These are phyloP conservation scores for Raffaelea albimanens DNA, from an alignment of 2,329 filamentous ascomycete genomes.

Conservation along the genomic window DNA sequence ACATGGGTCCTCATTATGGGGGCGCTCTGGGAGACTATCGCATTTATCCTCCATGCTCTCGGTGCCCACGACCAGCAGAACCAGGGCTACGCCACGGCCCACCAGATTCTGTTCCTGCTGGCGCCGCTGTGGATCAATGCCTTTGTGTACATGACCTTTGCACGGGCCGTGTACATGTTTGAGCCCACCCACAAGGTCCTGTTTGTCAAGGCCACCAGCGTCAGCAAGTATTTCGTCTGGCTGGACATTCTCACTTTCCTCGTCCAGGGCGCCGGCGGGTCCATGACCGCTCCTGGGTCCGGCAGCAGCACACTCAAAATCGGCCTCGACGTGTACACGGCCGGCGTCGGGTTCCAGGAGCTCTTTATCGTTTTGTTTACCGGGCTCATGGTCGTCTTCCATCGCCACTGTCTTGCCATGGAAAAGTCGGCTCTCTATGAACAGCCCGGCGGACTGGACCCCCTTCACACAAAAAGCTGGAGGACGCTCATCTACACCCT, in stretches of 20 bases:
- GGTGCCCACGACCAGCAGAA: conserved; percentile 29
- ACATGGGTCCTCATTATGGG: conserved; percentile 31
- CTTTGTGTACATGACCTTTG: conserved; percentile 34
- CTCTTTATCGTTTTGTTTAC: conserved; percentile 28
- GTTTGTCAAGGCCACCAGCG: conserved; percentile 21
- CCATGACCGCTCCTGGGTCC: conserved; percentile 20
- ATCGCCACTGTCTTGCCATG: conserved; percentile 16
- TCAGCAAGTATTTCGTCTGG: conserved; percentile 37
- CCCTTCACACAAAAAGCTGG: conserved; percentile 15
- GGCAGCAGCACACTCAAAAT: conserved; percentile 16
- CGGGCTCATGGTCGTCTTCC: conserved; percentile 25
- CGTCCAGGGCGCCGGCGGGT: conserved; percentile 30
- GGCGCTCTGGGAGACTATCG: conserved; percentile 26
- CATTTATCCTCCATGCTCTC: conserved; percentile 26
- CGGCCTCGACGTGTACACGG: conserved; percentile 29
- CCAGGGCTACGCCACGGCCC: conserved; percentile 19
- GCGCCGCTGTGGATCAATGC: conserved; percentile 35
- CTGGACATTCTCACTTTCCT: conserved; percentile 38
- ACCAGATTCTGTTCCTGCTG: conserved; percentile 28
- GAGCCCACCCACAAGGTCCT: conserved; percentile 23
- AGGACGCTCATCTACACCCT: conserved; percentile 24
- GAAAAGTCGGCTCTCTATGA: background rate
- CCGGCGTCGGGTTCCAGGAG: conserved; percentile 27
- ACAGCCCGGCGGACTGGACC: background rate
- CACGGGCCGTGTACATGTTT: conserved; percentile 27